Evolutionary conservation across 2,329 filamentous ascomycete species (phyloP), one percentile per base, ranked within the genome.

Genomic region (Penicillium sp.): DNA sequence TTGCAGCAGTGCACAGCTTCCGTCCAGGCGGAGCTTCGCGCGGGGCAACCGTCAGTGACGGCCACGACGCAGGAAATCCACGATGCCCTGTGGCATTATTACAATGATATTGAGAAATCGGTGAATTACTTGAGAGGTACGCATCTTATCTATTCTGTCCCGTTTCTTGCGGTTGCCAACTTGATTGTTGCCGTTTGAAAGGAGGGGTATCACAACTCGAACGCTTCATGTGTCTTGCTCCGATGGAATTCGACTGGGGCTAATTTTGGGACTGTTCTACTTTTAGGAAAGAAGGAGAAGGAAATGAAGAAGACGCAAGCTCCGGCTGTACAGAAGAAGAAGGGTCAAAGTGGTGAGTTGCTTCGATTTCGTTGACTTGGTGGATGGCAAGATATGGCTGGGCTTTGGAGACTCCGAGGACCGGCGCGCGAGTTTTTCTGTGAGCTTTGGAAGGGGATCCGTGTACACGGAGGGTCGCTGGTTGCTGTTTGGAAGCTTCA

Each of bases 51-150:
- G 54, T 82, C 80, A 52, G 76, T 84, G 58, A 79, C 76, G 63
- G 73, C 79, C n/a, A 76, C 79, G 4, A 80, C 85, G 50, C 73
- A 76, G 34, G 85, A 95, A 63, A 91, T 96, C 53, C 83, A 95
- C 66, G 91, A 97, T 52, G 81, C 90, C 0, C 71, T 98, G 12
- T 97, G 90, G 89, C 83, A 98, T 69, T 96, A 96, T 69, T 97
- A 91, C 67, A 97, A 90, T 66, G 90, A 98, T 61, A 77, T 95
- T 28, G 85, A 83, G 48, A 95, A 95, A 69, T 83, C 88, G 1
- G 85, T 94, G 34, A 77, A 80, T 48, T 96, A 94, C 63, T 70
- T 98, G 49, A 80, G 83, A 53, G 86, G 83, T 76, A 83, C 57
- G 68, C 53, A 28, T 28, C 27, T 49, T 6, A 25, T 46, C 9